Percentiles rank a stretch among this genome's conserved stretches.
Evolutionary conservation across 2,329 filamentous ascomycete species (phyloP).

Genomic region (Emericellopsis cladophorae): DNA sequence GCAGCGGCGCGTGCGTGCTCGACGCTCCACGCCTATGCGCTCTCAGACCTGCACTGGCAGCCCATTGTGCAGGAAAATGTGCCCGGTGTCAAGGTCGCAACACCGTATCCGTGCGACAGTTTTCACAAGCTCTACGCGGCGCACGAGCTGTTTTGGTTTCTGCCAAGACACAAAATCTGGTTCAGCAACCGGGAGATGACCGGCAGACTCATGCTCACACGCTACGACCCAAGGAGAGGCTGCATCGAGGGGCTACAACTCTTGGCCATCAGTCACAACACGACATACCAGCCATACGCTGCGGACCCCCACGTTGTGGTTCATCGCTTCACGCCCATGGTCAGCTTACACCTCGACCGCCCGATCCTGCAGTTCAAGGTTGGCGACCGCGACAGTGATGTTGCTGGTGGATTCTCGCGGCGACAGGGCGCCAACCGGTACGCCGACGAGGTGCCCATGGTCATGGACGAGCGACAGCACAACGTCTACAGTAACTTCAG

Average conservation of each 20-base stretch:
- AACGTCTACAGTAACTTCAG: slow-evolving; percentile 55
- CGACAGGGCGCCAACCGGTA: slow-evolving; percentile 24
- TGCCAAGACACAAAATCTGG: slow-evolving; percentile 72
- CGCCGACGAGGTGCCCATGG: slow-evolving; percentile 39
- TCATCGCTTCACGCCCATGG: slow-evolving; percentile 56
- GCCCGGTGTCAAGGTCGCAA: slow-evolving; percentile 37
- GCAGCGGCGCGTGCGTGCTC: slow-evolving; percentile 48
- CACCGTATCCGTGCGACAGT: slow-evolving; percentile 44
- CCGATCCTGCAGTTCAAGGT: slow-evolving; percentile 49
- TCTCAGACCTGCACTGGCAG: slow-evolving; percentile 61
- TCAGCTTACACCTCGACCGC: slow-evolving; percentile 62
- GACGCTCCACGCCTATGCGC: slow-evolving; percentile 42
- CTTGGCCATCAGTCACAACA: slow-evolving; percentile 46
- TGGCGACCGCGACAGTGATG: slow-evolving; percentile 8
- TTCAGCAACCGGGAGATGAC: slow-evolving; percentile 63
- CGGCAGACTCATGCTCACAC: slow-evolving; percentile 63
- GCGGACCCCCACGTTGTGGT: slow-evolving; percentile 54
- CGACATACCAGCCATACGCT: slow-evolving; percentile 50
- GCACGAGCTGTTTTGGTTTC: slow-evolving; percentile 76
- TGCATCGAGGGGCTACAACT: slow-evolving; percentile 74
- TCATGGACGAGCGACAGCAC: slow-evolving; percentile 28
- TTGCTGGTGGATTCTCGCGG: slow-evolving; percentile 6
- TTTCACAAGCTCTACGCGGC: slow-evolving; percentile 62
- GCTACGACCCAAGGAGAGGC: slow-evolving; percentile 60
- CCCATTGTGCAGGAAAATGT: slow-evolving; percentile 56